Percentiles rank a stretch among this genome's conserved stretches.
These are phyloP conservation scores for Achaetomium macrosporum DNA, from an alignment of 2,329 filamentous ascomycete genomes.

Conservation along the genomic window DNA sequence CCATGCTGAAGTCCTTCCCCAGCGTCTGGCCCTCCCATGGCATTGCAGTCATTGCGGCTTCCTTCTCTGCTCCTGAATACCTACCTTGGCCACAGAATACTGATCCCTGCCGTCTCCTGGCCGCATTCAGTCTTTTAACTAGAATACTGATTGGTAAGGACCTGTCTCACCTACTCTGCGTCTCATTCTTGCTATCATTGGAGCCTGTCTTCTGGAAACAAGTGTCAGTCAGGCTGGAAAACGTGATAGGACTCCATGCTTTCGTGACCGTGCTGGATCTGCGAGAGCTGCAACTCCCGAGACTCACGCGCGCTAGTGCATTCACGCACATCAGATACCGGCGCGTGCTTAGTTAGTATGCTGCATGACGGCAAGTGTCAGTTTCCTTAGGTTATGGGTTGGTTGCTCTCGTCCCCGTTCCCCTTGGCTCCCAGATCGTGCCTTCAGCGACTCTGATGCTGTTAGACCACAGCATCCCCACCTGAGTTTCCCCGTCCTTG, in stretches of 20 bases:
- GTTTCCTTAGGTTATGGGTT: constrained; percentile 1
- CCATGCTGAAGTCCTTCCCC: constrained; percentile 1
- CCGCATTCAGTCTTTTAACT: not conserved
- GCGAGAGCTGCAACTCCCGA: constrained; percentile 7
- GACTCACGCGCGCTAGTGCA: constrained; percentile 4
- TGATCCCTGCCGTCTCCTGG: not conserved
- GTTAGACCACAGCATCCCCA: too few species aligned
- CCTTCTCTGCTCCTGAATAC: not conserved
- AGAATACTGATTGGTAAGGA: not conserved
- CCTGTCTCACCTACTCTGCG: not conserved
- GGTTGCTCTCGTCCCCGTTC: not conserved
- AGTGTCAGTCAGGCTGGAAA: not conserved
- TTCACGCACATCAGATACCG: constrained; percentile 16
- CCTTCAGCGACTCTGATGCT: not conserved
- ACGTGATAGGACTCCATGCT: constrained; percentile 7
- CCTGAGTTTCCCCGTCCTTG: too few species aligned
- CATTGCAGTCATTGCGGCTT: constrained; percentile 2
- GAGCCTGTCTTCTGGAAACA: constrained; percentile 12
- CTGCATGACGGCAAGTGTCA: constrained; percentile 18
- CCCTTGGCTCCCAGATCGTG: not conserved
- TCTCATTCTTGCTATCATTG: not conserved
- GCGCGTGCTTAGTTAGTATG: constrained; percentile 16
- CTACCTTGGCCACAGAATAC: too few species aligned
- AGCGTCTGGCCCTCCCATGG: not conserved
- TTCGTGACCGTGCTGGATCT: constrained; percentile 10